Evolutionary conservation across 805 yeast species (phyloP), one percentile per base, ranked within the genome.

Genomic region (Suhomyces tanzawaensis): DNA sequence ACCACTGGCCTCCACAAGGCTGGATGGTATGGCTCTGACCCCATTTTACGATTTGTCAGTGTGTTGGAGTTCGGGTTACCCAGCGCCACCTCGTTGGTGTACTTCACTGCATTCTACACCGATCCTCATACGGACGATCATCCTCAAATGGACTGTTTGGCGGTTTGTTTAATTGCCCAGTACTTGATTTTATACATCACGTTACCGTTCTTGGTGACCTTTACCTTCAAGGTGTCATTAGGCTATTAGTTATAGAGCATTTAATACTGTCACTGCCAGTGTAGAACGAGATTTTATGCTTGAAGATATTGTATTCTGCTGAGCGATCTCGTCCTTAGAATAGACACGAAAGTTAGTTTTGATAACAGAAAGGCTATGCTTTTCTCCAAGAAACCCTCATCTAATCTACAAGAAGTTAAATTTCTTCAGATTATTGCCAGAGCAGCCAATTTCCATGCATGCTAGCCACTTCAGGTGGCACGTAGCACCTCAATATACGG

Each of bases 41-140:
- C 62, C 5, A 73, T 88, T 44, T 72, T 87, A 8, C 73, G 82
- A 29, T 83, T 91, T 51, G 82, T 90, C 4, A 71, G 84, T 52
- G 82, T 84, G 22, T 68, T 90, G 21, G 79, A 82, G 9, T 85
- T 81, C 57, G 82, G 91, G 0, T 74, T 87, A 41, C 98, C 98
- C 0, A 82, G 86, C 36, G 95, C 96, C 0, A 91, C 97, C 0
- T 74, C 93, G 0, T 82, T 88, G 52, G 82, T 91, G 12, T 91
- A 89, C 60, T 73, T 90, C 47, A 90, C 98, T 2, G 91, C 96
- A 2, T 81, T 87, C 53, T 86, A 82, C 59, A 81, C 90, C 1
- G 95, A 93, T 13, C 77, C 83, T 2, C 65, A 57, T 23, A 52
- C 69, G 4, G 66, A 69, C 2, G 71, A 69, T 25, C 77, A 72